A percentile compares a stretch with the other conserved stretches of the same genome.
Evolutionary conservation across 345 rosid genomes (phyloP).

Genomic region (Murraya koenigii): DNA sequence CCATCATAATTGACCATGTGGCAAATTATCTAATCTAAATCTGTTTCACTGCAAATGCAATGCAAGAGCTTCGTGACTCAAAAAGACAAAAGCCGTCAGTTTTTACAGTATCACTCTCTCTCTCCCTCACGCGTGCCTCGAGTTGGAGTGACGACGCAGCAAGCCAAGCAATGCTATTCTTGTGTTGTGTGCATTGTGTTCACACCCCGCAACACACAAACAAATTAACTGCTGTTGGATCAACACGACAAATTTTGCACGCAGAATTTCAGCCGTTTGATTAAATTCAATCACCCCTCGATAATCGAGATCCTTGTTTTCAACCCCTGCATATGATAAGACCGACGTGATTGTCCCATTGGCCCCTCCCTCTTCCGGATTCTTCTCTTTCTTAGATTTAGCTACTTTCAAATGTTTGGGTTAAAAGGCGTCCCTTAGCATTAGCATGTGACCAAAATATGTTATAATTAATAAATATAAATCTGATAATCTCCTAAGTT

Average conservation of each 20-base stretch:
- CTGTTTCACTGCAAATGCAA: neutral
- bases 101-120: neutral
- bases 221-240: neutral
- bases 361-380: neutral
- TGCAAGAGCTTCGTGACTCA: neutral
- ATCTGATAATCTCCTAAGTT: too few species aligned
- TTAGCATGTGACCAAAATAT: too few species aligned
- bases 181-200: neutral
- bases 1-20: too few species aligned
- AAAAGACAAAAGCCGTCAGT: neutral
- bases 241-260: neutral
- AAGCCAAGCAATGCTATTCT: neutral
- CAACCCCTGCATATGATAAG: neutral
- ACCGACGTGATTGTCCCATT: neutral
- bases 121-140: neutral
- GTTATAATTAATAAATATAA: too few species aligned
- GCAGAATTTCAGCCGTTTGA: neutral
- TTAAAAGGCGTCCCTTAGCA: neutral
- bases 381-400: neutral
- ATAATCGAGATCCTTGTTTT: constrained; percentile 5
- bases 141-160: neutral
- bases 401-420: neutral
- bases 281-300: neutral
- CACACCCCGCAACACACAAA: neutral
- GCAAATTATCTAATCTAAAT: neutral